Percentiles rank a stretch among this genome's conserved stretches.
Conservation (phyloP, 176 grass and related monocot genomes). For the Canna indica region DNA sequence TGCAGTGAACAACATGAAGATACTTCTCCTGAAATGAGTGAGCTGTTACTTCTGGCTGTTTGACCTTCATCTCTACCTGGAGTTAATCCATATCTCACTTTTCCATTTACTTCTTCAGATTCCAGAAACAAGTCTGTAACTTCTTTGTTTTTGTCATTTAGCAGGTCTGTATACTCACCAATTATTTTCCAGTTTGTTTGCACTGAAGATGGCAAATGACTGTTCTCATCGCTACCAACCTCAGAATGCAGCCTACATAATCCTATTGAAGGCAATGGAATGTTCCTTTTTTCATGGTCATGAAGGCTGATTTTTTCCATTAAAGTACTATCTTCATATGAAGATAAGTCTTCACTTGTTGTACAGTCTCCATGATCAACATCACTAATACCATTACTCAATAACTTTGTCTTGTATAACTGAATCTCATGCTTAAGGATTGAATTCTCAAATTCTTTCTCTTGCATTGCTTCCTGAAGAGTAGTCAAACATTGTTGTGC, state of each 20-base stretch:
- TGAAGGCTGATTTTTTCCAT: constrained; percentile 24
- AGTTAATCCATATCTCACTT: constrained; percentile 17
- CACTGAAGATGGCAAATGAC: not conserved
- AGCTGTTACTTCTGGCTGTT: not conserved
- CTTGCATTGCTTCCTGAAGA: constrained; percentile 57
- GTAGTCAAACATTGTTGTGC: constrained; percentile 37
- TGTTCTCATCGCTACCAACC: constrained; percentile 27
- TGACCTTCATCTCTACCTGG: not conserved
- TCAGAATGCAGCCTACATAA: constrained; percentile 31
- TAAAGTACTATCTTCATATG: constrained; percentile 6
- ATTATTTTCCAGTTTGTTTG: constrained; percentile 30
- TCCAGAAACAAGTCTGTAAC: not conserved
- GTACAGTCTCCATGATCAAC: constrained; percentile 32
- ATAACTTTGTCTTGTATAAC: constrained; percentile 49
- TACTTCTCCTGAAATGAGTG: constrained; percentile 13
- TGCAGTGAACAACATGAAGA: constrained; percentile 15
- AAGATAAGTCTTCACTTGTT: not conserved
- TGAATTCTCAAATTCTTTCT: constrained; percentile 74
- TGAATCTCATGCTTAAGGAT: constrained; percentile 57
- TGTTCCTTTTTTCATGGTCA: constrained; percentile 32
- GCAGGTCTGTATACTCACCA: constrained; percentile 14
- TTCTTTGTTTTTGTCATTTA: constrained; percentile 22
- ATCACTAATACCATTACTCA: constrained; percentile 34
- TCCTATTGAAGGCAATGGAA: constrained; percentile 45
- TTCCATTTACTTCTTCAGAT: constrained; percentile 18